Evolutionary conservation across 2,329 filamentous ascomycete genomes (phyloP).

Genomic region (Colletotrichum kahawae): DNA sequence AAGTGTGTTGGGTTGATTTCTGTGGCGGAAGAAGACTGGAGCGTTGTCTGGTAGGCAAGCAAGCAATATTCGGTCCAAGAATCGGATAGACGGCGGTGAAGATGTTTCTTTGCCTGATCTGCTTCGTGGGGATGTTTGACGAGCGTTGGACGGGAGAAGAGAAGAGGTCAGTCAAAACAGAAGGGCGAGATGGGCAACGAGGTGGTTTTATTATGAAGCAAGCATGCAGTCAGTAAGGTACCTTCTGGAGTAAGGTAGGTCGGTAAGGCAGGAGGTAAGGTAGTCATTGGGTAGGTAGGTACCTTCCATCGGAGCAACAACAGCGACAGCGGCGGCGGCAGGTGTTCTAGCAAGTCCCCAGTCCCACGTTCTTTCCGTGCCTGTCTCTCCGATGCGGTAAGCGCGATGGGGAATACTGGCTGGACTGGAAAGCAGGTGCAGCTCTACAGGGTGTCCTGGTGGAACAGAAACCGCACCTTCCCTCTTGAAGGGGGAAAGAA

Average conservation of each 20-base stretch:
- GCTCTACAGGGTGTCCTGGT: constrained; percentile 12
- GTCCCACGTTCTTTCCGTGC: not conserved
- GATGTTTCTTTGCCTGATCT: constrained; percentile 10
- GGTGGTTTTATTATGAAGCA: constrained; percentile 17
- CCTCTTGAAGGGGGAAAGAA: constrained; percentile 7
- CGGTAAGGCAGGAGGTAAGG: not conserved
- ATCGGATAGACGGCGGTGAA: constrained; percentile 12
- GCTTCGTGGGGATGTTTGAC: constrained; percentile 13
- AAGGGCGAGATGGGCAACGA: constrained; percentile 8
- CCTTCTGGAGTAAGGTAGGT: not conserved
- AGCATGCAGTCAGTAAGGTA: not conserved
- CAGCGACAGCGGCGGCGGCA: not conserved
- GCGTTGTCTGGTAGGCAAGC: not conserved
- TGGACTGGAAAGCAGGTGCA: not conserved
- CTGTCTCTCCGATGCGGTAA: not conserved
- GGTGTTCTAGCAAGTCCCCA: not conserved
- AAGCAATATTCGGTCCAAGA: constrained; percentile 18
- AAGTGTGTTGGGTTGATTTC: not conserved
- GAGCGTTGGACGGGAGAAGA: not conserved
- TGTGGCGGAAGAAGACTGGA: not conserved
- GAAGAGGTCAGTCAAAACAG: not conserved
- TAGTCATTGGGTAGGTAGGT: not conserved
- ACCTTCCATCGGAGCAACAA: not conserved
- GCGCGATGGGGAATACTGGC: constrained; percentile 1
- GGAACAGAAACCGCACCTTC: constrained; percentile 20